phyloP scores from a whole-genome alignment of 2,329 filamentous ascomycete species.

The Alternaria rosae region DNA sequence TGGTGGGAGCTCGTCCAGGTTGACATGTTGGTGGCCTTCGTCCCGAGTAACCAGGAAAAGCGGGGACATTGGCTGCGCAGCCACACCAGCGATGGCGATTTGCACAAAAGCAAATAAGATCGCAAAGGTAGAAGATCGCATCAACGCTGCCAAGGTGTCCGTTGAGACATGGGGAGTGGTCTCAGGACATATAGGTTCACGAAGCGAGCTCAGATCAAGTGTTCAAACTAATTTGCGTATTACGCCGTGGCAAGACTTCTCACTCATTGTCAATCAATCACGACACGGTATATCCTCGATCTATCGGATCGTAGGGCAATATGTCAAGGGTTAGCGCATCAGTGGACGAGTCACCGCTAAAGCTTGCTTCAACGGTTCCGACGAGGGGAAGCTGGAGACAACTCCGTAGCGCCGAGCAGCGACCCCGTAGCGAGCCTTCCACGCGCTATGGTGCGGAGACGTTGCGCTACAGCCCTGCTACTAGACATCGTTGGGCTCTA shows the following conservation, averaged over 20 bases:
- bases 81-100: background rate
- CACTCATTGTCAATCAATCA: background rate
- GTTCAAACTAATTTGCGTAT: background rate
- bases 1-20: conserved; percentile 10
- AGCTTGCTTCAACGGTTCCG: background rate
- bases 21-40: background rate
- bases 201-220: background rate
- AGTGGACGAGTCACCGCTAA: background rate
- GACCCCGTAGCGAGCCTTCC: background rate
- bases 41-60: background rate
- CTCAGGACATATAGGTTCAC: background rate
- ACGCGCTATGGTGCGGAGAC: background rate
- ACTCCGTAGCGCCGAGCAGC: background rate
- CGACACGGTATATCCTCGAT: background rate
- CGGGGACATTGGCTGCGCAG: conserved; percentile 1
- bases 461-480: background rate
- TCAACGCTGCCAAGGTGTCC: background rate
- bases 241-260: background rate
- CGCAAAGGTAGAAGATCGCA: background rate
- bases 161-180: background rate
- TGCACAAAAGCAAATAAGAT: background rate
- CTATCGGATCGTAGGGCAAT: background rate
- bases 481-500: background rate
- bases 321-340: background rate
- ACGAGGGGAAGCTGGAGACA: background rate